These are phyloP conservation scores for Stephanodiscus minutulus DNA, from an alignment of 108 stramenopile genomes.

Conservation along the genomic window DNA sequence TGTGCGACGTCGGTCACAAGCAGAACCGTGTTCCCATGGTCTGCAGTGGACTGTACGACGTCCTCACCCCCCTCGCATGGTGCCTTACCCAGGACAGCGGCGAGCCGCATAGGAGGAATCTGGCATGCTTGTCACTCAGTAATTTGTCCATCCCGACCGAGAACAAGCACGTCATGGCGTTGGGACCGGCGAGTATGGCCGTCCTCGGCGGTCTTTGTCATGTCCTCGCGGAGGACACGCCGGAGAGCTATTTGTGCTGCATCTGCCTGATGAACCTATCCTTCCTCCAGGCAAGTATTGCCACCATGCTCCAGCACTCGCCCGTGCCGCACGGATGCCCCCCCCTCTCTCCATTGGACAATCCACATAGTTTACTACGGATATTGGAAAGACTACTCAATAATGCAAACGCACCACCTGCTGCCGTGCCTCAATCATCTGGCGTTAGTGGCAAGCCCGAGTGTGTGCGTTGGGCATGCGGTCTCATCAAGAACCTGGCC, in stretches of 20 bases:
- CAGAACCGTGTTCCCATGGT: slow-evolving; percentile 93
- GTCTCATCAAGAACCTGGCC: slow-evolving; percentile 92
- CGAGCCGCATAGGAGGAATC: slow-evolving; percentile 88
- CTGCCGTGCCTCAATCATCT: slow-evolving; percentile 86
- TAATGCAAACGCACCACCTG: slow-evolving; percentile 86
- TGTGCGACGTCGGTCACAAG: slow-evolving; percentile 92
- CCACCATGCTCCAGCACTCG: slow-evolving; percentile 84
- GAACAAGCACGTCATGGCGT: slow-evolving; percentile 92
- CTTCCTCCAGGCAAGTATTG: slow-evolving; percentile 90
- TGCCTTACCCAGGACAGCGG: slow-evolving; percentile 89
- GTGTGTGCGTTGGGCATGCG: slow-evolving; percentile 92
- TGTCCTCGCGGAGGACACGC: slow-evolving; percentile 90
- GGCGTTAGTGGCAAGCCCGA: slow-evolving; percentile 91
- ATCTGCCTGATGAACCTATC: slow-evolving; percentile 94
- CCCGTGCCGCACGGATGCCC: slow-evolving; percentile 67
- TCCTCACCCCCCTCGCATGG: slow-evolving; percentile 83
- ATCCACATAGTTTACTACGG: slow-evolving; percentile 80
- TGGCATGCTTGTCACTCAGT: slow-evolving; percentile 88
- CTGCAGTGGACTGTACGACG: slow-evolving; percentile 89
- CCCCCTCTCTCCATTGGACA: slow-evolving; percentile 68
- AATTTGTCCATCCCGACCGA: slow-evolving; percentile 93
- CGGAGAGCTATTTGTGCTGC: slow-evolving; percentile 92
- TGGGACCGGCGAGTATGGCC: slow-evolving; percentile 87
- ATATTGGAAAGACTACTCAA: slow-evolving; percentile 83
- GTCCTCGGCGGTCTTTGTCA: slow-evolving; percentile 86